Conservation (phyloP, 352 stramenopile genomes). For the Pythium aphanidermatum region DNA sequence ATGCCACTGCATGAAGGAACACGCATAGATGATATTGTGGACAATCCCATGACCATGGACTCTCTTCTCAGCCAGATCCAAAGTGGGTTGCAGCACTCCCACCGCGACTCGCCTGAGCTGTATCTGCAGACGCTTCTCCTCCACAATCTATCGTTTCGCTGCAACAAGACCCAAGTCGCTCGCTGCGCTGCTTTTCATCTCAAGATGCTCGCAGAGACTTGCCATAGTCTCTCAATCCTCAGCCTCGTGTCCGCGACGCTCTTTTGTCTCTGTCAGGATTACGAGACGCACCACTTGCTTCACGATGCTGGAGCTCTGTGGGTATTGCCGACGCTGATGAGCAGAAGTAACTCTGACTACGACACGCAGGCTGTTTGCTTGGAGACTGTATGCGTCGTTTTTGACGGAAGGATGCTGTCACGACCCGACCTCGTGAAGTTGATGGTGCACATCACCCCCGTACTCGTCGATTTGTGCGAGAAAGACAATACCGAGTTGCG, state of each 20-base stretch:
- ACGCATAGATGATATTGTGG: slow-evolving; percentile 38
- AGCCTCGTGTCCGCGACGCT: slow-evolving; percentile 40
- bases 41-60: slow-evolving; percentile 36
- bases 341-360: slow-evolving; percentile 26
- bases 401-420: slow-evolving; percentile 46
- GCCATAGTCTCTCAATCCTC: slow-evolving; percentile 18
- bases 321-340: slow-evolving; percentile 35
- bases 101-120: slow-evolving; percentile 31
- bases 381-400: slow-evolving; percentile 59
- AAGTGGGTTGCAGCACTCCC: slow-evolving; percentile 28
- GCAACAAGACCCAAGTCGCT: slow-evolving; percentile 48
- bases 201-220: slow-evolving; percentile 19
- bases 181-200: slow-evolving; percentile 28
- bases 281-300: slow-evolving; percentile 44
- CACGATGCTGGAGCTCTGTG: slow-evolving; percentile 20
- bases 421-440: slow-evolving; percentile 31
- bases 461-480: slow-evolving; percentile 39
- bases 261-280: slow-evolving; percentile 66
- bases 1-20: neutral
- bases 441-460: slow-evolving; percentile 34
- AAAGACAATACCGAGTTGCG: slow-evolving; percentile 17
- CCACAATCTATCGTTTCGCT: slow-evolving; percentile 72
- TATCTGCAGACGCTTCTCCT: slow-evolving; percentile 63
- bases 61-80: slow-evolving; percentile 44
- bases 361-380: slow-evolving; percentile 40